phyloP scores from a whole-genome alignment of 2,329 filamentous ascomycete species.

The Colletotrichum godetiae region DNA sequence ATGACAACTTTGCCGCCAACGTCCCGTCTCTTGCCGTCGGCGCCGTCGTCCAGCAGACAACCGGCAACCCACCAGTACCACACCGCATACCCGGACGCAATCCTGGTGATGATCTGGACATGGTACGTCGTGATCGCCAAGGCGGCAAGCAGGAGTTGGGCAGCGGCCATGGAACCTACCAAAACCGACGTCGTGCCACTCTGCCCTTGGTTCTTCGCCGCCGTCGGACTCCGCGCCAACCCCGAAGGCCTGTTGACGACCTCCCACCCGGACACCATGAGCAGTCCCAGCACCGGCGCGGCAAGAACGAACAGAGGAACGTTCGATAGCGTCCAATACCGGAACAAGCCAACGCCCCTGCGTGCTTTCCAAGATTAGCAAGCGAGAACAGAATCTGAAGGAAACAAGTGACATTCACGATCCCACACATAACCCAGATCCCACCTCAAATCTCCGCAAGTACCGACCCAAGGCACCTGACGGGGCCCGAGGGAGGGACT shows the following conservation, averaged over 20 bases:
- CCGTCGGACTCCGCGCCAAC: conserved; percentile 21
- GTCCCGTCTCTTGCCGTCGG: conserved; percentile 41
- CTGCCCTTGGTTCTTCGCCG: not conserved
- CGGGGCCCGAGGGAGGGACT: not conserved
- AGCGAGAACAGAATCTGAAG: not conserved
- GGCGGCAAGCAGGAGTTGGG: conserved; percentile 77
- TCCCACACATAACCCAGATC: not conserved
- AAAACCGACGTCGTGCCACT: conserved; percentile 41
- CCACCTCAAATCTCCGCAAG: conserved; percentile 27
- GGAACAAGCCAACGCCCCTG: conserved; percentile 89
- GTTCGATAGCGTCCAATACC: conserved; percentile 91
- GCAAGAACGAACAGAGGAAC: conserved; percentile 89
- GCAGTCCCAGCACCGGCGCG: conserved; percentile 77
- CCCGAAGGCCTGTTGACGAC: conserved; percentile 42
- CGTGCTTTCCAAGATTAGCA: conserved; percentile 8
- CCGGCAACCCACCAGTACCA: conserved; percentile 88
- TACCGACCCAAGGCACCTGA: not conserved
- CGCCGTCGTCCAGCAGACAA: conserved; percentile 47
- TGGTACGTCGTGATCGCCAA: conserved; percentile 86
- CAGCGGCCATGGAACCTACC: conserved; percentile 71
- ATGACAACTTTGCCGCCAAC: conserved; percentile 60
- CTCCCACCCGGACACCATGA: conserved; percentile 70
- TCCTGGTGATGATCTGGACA: conserved; percentile 91
- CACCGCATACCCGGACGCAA: conserved; percentile 87
- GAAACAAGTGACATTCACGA: not conserved